phyloP scores from a whole-genome alignment of 108 stramenopile genomes.

The Asterionellopsis glacialis region DNA sequence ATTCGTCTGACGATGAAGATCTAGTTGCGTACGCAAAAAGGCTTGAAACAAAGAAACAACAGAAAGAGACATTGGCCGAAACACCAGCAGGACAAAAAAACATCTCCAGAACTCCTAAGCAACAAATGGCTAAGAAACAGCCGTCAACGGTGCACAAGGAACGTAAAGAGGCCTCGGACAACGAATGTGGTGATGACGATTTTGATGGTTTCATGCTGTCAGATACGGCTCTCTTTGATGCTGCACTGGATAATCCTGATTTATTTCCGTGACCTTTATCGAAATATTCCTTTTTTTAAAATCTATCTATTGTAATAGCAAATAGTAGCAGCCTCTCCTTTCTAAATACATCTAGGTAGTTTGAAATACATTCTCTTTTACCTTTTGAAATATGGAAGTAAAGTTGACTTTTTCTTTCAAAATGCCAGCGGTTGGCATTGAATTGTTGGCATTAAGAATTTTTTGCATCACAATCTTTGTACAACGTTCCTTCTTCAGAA shows the following conservation, averaged over 20 bases:
- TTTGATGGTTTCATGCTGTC: conserved; percentile 6
- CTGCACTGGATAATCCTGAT: conserved; percentile 22
- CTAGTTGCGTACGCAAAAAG: too few species aligned
- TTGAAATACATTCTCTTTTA: too few species aligned
- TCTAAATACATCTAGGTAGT: conserved; percentile 4
- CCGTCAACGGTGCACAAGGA: background rate
- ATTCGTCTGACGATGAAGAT: too few species aligned
- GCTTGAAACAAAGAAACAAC: too few species aligned
- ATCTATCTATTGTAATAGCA: background rate
- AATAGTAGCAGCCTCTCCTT: background rate
- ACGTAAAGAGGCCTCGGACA: background rate
- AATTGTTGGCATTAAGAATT: conserved; percentile 11
- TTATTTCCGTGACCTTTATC: conserved; percentile 22
- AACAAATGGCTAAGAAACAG: background rate
- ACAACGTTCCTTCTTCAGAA: conserved; percentile 55
- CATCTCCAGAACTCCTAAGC: background rate
- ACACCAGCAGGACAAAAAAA: too few species aligned
- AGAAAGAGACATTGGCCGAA: too few species aligned
- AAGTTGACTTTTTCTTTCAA: too few species aligned
- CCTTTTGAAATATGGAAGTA: too few species aligned
- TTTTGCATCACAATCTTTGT: conserved; percentile 66
- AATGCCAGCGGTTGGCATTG: background rate
- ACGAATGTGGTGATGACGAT: conserved; percentile 2
- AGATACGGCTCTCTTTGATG: conserved; percentile 27
- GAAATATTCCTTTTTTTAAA: background rate